Conservation (phyloP, 805 yeast genomes). For the Candida chauliodis region DNA sequence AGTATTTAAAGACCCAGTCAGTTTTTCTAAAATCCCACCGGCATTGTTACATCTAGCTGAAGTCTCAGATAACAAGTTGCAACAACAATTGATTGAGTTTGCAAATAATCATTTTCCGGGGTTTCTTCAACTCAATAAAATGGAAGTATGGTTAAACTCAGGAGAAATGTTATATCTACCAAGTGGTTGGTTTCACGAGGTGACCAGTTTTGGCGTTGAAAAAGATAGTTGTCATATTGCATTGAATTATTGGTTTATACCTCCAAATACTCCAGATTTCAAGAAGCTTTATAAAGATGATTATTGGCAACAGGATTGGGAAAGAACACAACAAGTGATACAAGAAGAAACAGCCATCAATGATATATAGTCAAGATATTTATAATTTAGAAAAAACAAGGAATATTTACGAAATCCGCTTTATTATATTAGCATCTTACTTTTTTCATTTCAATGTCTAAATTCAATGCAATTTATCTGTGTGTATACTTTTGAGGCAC, state of each 20-base stretch:
- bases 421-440: no score
- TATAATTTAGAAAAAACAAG: not conserved
- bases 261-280: conserved; percentile 44
- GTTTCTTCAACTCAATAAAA: conserved; percentile 37
- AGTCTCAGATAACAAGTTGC: conserved; percentile 26
- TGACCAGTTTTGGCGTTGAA: conserved; percentile 53
- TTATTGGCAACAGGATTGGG: conserved; percentile 55
- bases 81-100: conserved; percentile 26
- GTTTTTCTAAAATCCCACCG: conserved; percentile 65
- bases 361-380: no score
- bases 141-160: conserved; percentile 48
- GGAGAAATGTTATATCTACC: conserved; percentile 72
- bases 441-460: no score
- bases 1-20: conserved; percentile 48
- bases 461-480: no score
- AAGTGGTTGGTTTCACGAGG: conserved; percentile 83
- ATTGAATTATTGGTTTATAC: conserved; percentile 71
- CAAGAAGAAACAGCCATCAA: not conserved
- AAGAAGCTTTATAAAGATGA: conserved; percentile 41
- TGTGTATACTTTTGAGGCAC: no score
- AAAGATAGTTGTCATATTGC: conserved; percentile 51
- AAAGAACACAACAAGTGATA: conserved; percentile 35
- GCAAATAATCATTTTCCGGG: conserved; percentile 48
- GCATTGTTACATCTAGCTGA: conserved; percentile 58
- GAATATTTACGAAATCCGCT: no score